Evolutionary conservation across 768 basidiomycete species (phyloP).

Genomic region (Russula lepida): DNA sequence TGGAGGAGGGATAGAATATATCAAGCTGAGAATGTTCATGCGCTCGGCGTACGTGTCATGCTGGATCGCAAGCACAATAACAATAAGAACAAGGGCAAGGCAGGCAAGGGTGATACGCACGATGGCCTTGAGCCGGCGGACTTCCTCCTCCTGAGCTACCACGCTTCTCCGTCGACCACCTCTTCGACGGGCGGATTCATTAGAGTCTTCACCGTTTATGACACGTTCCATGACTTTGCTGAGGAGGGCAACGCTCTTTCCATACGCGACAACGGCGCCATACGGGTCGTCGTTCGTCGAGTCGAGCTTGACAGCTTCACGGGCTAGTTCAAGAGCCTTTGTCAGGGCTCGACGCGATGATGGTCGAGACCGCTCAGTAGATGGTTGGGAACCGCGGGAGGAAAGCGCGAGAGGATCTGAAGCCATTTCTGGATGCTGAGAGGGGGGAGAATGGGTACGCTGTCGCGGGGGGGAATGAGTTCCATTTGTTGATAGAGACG

Average conservation of each 20-base stretch:
- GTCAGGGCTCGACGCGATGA: constrained; percentile 85
- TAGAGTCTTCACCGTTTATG: constrained; percentile 73
- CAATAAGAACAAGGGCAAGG: background rate
- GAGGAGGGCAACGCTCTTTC: constrained; percentile 74
- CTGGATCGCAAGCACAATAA: constrained; percentile 32
- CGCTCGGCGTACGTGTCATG: constrained; percentile 94
- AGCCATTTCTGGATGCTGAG: constrained; percentile 32
- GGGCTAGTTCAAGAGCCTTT: constrained; percentile 75
- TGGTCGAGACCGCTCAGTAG: constrained; percentile 47
- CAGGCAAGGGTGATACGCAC: constrained; percentile 44
- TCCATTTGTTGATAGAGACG: constrained; percentile 40
- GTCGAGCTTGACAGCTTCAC: constrained; percentile 84
- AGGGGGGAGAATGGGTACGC: constrained; percentile 27
- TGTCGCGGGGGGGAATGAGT: constrained; percentile 50
- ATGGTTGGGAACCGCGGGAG: constrained; percentile 34
- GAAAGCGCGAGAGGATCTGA: constrained; percentile 39
- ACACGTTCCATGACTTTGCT: constrained; percentile 93
- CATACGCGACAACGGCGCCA: constrained; percentile 84
- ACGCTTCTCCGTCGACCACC: constrained; percentile 64
- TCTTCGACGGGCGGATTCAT: constrained; percentile 49
- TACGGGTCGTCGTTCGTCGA: constrained; percentile 82
- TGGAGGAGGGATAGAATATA: constrained; percentile 76
- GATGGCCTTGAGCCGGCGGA: constrained; percentile 76
- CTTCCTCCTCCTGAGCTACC: constrained; percentile 88
- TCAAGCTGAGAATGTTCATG: constrained; percentile 85